phyloP scores from a whole-genome alignment of 2,329 filamentous ascomycete genomes.

The Geosmithia putterillii region DNA sequence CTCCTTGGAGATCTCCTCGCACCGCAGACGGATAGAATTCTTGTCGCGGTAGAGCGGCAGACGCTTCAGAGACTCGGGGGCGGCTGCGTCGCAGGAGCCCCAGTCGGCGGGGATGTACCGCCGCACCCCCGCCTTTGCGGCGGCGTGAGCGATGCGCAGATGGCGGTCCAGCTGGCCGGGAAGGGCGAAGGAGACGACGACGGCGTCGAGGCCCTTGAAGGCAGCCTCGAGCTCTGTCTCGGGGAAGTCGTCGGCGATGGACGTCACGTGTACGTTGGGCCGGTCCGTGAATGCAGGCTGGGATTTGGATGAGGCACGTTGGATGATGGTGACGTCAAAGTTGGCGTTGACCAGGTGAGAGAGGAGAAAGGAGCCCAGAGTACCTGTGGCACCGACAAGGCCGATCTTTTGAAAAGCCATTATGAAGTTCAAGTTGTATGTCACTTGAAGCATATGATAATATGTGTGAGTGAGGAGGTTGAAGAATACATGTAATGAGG shows the following conservation, averaged over 20 bases:
- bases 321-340: constrained; percentile 43
- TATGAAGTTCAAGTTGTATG: background rate
- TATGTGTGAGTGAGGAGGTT: no score
- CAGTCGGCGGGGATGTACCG: constrained; percentile 52
- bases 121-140: constrained; percentile 45
- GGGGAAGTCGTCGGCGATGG: constrained; percentile 14
- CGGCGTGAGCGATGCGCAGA: constrained; percentile 41
- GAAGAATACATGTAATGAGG: no score
- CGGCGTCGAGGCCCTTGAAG: constrained; percentile 43
- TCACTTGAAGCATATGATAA: no score
- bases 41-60: constrained; percentile 22
- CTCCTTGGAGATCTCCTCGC: constrained; percentile 14
- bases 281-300: constrained; percentile 12
- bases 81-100: constrained; percentile 22
- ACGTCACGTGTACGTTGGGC: constrained; percentile 9
- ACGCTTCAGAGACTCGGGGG: constrained; percentile 15
- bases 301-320: constrained; percentile 24
- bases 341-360: constrained; percentile 20
- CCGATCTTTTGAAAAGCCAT: constrained; percentile 15
- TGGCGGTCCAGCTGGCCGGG: constrained; percentile 28
- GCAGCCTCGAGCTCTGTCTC: constrained; percentile 27
- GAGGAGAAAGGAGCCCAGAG: constrained; percentile 24
- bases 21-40: constrained; percentile 15
- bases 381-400: constrained; percentile 23
- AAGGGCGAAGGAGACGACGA: constrained; percentile 28